A percentile compares a stretch with the other conserved stretches of the same genome.
These are phyloP conservation scores for Diutina catenulata DNA, from an alignment of 1,139 yeast species.

Conservation along the genomic window DNA sequence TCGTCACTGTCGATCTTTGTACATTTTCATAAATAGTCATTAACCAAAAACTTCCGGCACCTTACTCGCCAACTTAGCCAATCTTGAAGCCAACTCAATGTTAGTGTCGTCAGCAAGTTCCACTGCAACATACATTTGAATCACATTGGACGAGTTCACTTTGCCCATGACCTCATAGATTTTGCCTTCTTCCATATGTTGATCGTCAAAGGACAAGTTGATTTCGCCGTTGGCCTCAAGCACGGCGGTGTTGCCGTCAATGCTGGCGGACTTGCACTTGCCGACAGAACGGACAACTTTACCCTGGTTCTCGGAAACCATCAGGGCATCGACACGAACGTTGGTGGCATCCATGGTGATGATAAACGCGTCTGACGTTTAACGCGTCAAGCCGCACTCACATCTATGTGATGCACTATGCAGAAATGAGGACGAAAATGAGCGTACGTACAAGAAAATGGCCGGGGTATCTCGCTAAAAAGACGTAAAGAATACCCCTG, in stretches of 20 bases:
- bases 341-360: constrained; percentile 3
- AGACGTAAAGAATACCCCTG: too few species aligned
- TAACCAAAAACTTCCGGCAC: constrained; percentile 1
- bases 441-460: too few species aligned
- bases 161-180: constrained; percentile 3
- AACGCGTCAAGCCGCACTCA: too few species aligned
- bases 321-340: not conserved
- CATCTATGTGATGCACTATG: too few species aligned
- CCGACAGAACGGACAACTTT: not conserved
- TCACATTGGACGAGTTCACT: not conserved
- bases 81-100: not conserved
- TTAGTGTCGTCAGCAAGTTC: not conserved
- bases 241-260: not conserved
- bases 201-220: not conserved
- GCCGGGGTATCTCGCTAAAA: too few species aligned
- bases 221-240: not conserved
- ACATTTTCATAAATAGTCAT: too few species aligned
- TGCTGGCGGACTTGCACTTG: not conserved
- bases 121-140: not conserved
- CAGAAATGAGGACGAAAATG: too few species aligned
- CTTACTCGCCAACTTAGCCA: constrained; percentile 3
- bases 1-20: too few species aligned
- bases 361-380: too few species aligned
- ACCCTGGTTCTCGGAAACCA: not conserved
- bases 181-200: not conserved